Evolutionary conservation across 2,329 filamentous ascomycete genomes (phyloP).

Genomic region (Lachnellula suecica): DNA sequence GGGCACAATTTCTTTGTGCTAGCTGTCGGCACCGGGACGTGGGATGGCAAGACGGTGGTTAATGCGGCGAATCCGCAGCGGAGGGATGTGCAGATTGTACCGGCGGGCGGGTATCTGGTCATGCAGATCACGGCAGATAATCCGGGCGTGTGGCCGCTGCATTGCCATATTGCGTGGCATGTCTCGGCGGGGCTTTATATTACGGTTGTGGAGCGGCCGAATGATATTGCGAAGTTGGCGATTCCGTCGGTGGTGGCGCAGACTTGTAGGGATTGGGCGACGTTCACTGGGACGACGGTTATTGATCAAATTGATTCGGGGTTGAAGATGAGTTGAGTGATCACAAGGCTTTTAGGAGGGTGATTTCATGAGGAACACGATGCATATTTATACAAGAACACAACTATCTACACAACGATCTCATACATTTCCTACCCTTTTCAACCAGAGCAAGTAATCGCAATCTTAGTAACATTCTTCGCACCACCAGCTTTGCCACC

Average conservation of each 20-base stretch:
- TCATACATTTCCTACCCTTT: too few relatives aligned
- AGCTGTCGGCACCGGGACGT: constrained; percentile 42
- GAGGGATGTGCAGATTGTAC: constrained; percentile 50
- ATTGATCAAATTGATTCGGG: constrained; percentile 32
- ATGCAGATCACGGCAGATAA: constrained; percentile 48
- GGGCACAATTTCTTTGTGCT: constrained; percentile 72
- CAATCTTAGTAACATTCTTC: too few relatives aligned
- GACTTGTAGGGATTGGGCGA: constrained; percentile 52
- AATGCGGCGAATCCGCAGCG: constrained; percentile 49
- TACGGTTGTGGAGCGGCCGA: constrained; percentile 34
- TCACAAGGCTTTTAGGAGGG: too few relatives aligned
- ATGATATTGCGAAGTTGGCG: constrained; percentile 38
- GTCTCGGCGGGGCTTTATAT: constrained; percentile 39
- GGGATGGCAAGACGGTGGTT: constrained; percentile 29
- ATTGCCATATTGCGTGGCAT: constrained; percentile 52
- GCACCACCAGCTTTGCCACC: too few relatives aligned
- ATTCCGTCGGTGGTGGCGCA: constrained; percentile 51
- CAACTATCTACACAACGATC: too few relatives aligned
- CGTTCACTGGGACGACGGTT: constrained; percentile 21
- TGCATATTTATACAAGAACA: too few relatives aligned
- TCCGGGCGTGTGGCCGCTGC: constrained; percentile 52
- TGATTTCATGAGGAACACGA: too few relatives aligned
- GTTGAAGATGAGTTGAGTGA: too few relatives aligned
- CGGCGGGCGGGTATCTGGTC: constrained; percentile 40
- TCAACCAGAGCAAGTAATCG: too few relatives aligned